A percentile compares a stretch with the other conserved stretches of the same genome.
Conservation (phyloP, 768 basidiomycete genomes). For the Clitopilus passeckerianus region DNA sequence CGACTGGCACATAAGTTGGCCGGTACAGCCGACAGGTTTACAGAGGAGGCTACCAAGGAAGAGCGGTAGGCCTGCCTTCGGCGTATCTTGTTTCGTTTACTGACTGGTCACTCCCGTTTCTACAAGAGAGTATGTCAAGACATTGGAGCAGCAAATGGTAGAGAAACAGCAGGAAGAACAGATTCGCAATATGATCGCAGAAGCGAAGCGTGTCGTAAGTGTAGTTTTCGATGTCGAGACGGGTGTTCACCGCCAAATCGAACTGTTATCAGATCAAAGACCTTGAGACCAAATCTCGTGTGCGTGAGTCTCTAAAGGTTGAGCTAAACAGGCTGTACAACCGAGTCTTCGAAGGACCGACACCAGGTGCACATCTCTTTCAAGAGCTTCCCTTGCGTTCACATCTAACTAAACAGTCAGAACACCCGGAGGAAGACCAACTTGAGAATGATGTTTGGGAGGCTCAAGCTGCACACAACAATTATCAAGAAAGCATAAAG, state of each 20-base stretch:
- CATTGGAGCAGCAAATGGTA: constrained; percentile 33
- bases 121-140: constrained; percentile 39
- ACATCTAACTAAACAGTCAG: constrained; percentile 11
- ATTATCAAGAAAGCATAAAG: constrained; percentile 29
- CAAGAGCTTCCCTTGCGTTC: neutral
- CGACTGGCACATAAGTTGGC: constrained; percentile 32
- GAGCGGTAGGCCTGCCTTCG: constrained; percentile 27
- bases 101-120: neutral
- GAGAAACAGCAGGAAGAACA: constrained; percentile 28
- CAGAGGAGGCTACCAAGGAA: constrained; percentile 36
- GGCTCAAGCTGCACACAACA: constrained; percentile 25
- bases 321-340: constrained; percentile 35
- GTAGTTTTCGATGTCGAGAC: constrained; percentile 5
- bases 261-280: constrained; percentile 31
- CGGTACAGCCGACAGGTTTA: constrained; percentile 36
- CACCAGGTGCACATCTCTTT: constrained; percentile 22
- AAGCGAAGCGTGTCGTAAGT: constrained; percentile 29
- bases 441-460: constrained; percentile 32
- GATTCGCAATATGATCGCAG: constrained; percentile 24
- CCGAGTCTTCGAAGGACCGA: constrained; percentile 39
- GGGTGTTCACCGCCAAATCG: too few relatives aligned
- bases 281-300: constrained; percentile 22
- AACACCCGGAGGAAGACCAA: constrained; percentile 39
- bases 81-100: too few relatives aligned
- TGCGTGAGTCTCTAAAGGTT: constrained; percentile 23